Evolutionary conservation across 2,329 filamentous ascomycete species (phyloP), one percentile per base, ranked within the genome.

Genomic region (Sordariomycetes sp.): DNA sequence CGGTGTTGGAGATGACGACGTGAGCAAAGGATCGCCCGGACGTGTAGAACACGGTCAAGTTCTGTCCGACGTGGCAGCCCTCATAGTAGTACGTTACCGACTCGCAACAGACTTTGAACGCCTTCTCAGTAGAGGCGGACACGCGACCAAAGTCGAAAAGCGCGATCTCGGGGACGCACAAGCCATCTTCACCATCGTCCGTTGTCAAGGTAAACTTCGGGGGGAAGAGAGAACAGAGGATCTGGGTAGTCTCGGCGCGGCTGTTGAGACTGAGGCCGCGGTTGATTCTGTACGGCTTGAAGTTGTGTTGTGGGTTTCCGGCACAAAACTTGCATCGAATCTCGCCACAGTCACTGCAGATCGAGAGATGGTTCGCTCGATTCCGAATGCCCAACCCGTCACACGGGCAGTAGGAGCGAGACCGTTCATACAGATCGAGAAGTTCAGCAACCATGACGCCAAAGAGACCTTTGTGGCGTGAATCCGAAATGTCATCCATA

Each of bases 251-350:
- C 35, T 57, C 8, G 6, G 46, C 35, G 14, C 37, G 40, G 46
- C 46, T 25, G 32, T 11, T 11, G 16, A 57, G 28, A 6, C 1
- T 11, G 24, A 24, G 8, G n/a, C n/a, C n/a, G n/a, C n/a, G n/a
- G 24, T 22, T 10, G 46, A 52, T 52, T 3, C 24, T 10, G 14
- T 20, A 25, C n/a, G n/a, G 43, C 55, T 16, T n/a, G 54, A 69
- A 69, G 1, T 63, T 25, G 59, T 77, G 74, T 0, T 51, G 37
- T 0, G 74, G 74, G 35, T 76, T 76, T 1, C 73, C 72, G 10
- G 64, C 63, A 59, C 75, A 77, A 32, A 60, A 64, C 12, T 60
- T 60, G 63, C 74, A 77, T 16, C 72, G 69, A n/a, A 68, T 68
- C 7, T 66, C 66, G 7, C 59, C 62, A 59, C 74, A 77, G 5